Base-by-base conservation (phyloP, 345 rosid species). In the Litchi chinensis region DNA sequence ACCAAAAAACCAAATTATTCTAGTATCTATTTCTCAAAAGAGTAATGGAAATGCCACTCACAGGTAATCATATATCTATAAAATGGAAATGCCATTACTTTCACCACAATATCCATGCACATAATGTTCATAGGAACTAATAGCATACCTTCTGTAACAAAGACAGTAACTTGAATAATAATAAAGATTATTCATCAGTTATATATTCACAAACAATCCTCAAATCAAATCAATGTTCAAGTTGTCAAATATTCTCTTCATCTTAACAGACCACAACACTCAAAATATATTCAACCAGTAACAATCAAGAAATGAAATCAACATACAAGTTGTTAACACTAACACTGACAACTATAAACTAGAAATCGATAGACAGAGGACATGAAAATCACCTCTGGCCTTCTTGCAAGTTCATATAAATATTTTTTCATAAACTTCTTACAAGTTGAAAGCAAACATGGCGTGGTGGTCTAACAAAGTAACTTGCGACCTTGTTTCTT, bases 361-460 rank as follows among this genome's bases (percentile, higher is more conserved):
- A 52, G 0, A 59, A 59, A 59, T 19, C 63, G 10, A 57, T n/a
- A 19, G 22, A 21, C 64, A 59, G 1, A 59, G 28, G 24, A 59
- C 64, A 59, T 59, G 24, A 59, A 46, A 26, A 26, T 41, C 77
- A 92, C 98, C 98, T 85, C 86, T 91, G 76, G 95, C 92, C 81
- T 77, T 88, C 85, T 88, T 91, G 79, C 94, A 26, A 26, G 28
- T 26, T 26, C 28, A 26, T 26, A 26, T 26, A 26, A 26, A 26
- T 26, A 26, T 26, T 26, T 26, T 26, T 26, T 26, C 28, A 26
- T 1, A 26, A 26, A 1, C 28, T 26, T 26, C 1, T 26, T 26
- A 26, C 28, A 26, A 26, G 1, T 26, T 26, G 28, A 26, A 26
- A 26, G 28, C 28, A 1, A 26, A 26, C 1, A 1, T 26, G 1